These are phyloP conservation scores for Capronia americana DNA, from an alignment of 2,329 filamentous ascomycete genomes.

Conservation along the genomic window DNA sequence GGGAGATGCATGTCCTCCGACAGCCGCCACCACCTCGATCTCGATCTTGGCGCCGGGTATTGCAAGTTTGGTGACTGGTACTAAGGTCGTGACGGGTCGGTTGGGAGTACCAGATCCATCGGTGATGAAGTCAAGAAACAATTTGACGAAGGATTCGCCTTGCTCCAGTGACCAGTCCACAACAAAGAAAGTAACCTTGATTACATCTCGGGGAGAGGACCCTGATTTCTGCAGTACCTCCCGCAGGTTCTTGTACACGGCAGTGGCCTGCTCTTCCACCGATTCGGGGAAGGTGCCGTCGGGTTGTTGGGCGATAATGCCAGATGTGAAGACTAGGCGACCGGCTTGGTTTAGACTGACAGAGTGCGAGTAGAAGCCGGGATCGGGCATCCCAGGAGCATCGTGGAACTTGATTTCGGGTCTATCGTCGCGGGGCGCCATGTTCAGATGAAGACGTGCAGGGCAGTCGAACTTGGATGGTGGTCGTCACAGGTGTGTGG, in stretches of 20 bases:
- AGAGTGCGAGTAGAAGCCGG: constrained; percentile 27
- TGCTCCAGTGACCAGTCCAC: constrained; percentile 42
- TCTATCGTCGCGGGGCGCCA: constrained; percentile 27
- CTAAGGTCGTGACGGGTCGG: constrained; percentile 51
- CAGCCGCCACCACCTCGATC: constrained; percentile 50
- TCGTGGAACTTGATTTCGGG: constrained; percentile 23
- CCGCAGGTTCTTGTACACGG: constrained; percentile 48
- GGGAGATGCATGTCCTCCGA: constrained; percentile 18
- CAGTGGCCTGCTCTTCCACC: constrained; percentile 51
- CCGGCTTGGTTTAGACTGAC: constrained; percentile 12
- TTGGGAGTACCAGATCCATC: constrained; percentile 45
- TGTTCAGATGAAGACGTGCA: constrained; percentile 4
- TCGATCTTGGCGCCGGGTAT: constrained; percentile 51
- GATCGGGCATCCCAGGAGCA: constrained; percentile 24
- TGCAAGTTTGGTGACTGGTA: constrained; percentile 52
- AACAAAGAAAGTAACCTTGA: constrained; percentile 52
- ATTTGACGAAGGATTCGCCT: constrained; percentile 47
- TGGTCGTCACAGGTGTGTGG: neutral
- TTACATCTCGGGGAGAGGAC: constrained; percentile 46
- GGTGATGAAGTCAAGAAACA: constrained; percentile 24
- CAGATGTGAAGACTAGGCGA: constrained; percentile 25
- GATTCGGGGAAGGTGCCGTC: constrained; percentile 45
- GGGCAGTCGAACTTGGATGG: neutral
- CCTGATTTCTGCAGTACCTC: constrained; percentile 47
- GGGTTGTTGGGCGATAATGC: constrained; percentile 17